These are phyloP conservation scores for Talaromyces albobiverticillius DNA, from an alignment of 2,329 filamentous ascomycete species.

Conservation along the genomic window DNA sequence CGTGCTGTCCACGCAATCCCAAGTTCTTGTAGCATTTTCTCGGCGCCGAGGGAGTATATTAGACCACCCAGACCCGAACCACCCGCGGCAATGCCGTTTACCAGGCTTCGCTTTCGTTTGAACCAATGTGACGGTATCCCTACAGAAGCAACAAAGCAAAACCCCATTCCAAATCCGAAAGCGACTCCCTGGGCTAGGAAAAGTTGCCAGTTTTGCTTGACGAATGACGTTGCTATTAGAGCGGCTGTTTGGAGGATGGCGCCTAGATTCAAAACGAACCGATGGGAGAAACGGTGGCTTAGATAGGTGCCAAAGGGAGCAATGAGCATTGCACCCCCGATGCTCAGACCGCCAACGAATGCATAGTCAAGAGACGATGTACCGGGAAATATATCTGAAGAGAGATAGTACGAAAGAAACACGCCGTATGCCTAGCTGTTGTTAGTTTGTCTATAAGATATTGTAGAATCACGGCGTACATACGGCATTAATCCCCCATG, in stretches of 20 bases:
- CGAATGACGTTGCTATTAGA: constrained; percentile 52
- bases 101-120: constrained; percentile 53
- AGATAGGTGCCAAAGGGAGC: constrained; percentile 55
- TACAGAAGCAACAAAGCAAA: constrained; percentile 58
- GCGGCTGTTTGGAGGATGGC: constrained; percentile 53
- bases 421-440: constrained; percentile 50
- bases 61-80: constrained; percentile 60
- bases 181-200: constrained; percentile 60
- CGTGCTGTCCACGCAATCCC: constrained; percentile 61
- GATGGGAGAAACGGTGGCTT: constrained; percentile 53
- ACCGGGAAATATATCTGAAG: constrained; percentile 53
- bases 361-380: constrained; percentile 56
- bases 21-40: constrained; percentile 55
- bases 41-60: constrained; percentile 57
- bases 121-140: constrained; percentile 63
- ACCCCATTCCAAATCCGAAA: constrained; percentile 63
- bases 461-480: neutral
- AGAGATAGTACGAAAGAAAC: constrained; percentile 60
- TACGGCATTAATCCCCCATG: constrained; percentile 71
- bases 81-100: constrained; percentile 58
- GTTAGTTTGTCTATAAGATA: neutral
- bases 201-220: constrained; percentile 57
- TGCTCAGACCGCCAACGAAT: constrained; percentile 59
- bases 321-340: constrained; percentile 57
- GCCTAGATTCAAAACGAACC: constrained; percentile 54